Percentiles rank a stretch among this genome's conserved stretches.
Evolutionary conservation across 2,329 filamentous ascomycete genomes (phyloP).

Genomic region (Neofusicoccum cordaticola): DNA sequence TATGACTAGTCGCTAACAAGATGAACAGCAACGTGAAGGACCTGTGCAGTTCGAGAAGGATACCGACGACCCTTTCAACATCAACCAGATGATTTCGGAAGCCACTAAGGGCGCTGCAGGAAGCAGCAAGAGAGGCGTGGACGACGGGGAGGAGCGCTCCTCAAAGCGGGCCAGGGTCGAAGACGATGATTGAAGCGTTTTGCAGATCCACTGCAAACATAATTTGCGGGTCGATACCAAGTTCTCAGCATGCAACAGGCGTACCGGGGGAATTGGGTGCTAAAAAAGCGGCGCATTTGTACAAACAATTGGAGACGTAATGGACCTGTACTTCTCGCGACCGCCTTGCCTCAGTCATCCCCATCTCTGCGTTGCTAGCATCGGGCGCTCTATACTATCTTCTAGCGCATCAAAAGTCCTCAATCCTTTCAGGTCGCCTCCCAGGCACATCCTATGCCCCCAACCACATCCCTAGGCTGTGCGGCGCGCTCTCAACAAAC

Average conservation of each 20-base stretch:
- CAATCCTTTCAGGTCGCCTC: not conserved
- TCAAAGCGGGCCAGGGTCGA: slow-evolving; percentile 76
- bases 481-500: slow-evolving; percentile 33
- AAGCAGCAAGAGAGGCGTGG: slow-evolving; percentile 71
- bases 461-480: slow-evolving; percentile 36
- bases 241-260: not conserved
- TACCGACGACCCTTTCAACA: slow-evolving; percentile 81
- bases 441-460: not conserved
- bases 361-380: too few species aligned
- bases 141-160: slow-evolving; percentile 58
- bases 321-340: not conserved
- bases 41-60: slow-evolving; percentile 98
- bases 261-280: not conserved
- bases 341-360: too few species aligned
- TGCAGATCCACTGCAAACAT: not conserved
- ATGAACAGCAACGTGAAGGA: slow-evolving; percentile 67
- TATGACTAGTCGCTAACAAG: slow-evolving; percentile 28
- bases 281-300: not conserved
- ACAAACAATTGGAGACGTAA: not conserved
- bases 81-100: slow-evolving; percentile 89
- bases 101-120: slow-evolving; percentile 57
- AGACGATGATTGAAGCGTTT: slow-evolving; percentile 52
- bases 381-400: too few species aligned
- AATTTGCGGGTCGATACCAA: not conserved
- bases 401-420: not conserved